Evolutionary conservation across 2,329 filamentous ascomycete genomes (phyloP), one percentile per base, ranked within the genome.

Genomic region (Epichloe uncinata): DNA sequence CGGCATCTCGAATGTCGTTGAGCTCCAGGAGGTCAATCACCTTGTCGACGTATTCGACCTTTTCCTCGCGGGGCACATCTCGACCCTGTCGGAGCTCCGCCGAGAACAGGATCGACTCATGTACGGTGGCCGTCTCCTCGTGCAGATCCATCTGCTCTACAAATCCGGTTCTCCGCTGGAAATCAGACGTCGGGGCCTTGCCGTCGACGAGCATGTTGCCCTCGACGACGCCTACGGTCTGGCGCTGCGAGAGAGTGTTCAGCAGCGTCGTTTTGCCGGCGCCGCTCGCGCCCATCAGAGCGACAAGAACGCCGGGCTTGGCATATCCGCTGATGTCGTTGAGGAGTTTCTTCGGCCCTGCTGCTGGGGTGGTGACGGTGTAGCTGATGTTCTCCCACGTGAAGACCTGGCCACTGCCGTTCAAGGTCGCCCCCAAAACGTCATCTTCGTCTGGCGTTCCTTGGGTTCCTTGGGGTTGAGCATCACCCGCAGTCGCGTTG

Each of bases 171-270:
- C 85, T 85, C 42, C 85, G 78, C 61, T 89, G 84, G 69, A 90
- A 90, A 2, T 82, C 84, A 16, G 75, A 73, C 50, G 85, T 81
- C 22, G 84, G 76, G 44, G 77, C 75, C 36, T 73, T 73, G 5
- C 84, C 85, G 56, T 89, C 82, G 6, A 89, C 82, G n/a, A 87
- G 66, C 74, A 90, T 87, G 53, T 86, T 79, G 44, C 87, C 1
- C 35, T 81, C 74, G 63, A 87, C 85, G 9, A 51, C 41, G n/a
- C 50, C 50, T 3, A 48, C 42, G 5, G 42, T 50, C 48, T 40
- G 40, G 22, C 50, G 50, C 35, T 51, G 50, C 16, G 50, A 51
- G n/a, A 51, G 45, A 6, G 45, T 51, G 35, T 51, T 51, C 18
- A 51, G 45, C 33, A 51, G 45, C 33, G 50, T 52, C 36, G 50